Conservation (phyloP, 129 eudicot species). For the carrot (Daucus carota) region DH1_v3.0 NC_030381.2:46913501-46914000, state of each 20-base stretch:
- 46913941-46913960: background rate
- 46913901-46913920: background rate
- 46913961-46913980: too few relatives aligned
- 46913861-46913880: too few relatives aligned
- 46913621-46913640: background rate
- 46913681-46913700: slow-evolving; percentile 20
- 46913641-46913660: slow-evolving; percentile 8
- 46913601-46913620: background rate
- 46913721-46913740: slow-evolving; percentile 24
- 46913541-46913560: background rate
- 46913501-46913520: background rate
- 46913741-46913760: slow-evolving; percentile 18
- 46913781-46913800: slow-evolving; percentile 1
- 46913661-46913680: slow-evolving; percentile 21
- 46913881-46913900: too few relatives aligned
- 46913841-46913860: background rate
- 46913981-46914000: too few relatives aligned
- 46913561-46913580: slow-evolving; percentile 15
- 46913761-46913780: slow-evolving; percentile 11
- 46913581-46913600: background rate
- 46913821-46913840: background rate
- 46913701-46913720: slow-evolving; percentile 23
- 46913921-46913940: background rate
- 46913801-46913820: background rate
- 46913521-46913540: background rate